These are phyloP conservation scores for Phytophthora tentaculata DNA, from an alignment of 352 stramenopile genomes.

Conservation along the genomic window DNA sequence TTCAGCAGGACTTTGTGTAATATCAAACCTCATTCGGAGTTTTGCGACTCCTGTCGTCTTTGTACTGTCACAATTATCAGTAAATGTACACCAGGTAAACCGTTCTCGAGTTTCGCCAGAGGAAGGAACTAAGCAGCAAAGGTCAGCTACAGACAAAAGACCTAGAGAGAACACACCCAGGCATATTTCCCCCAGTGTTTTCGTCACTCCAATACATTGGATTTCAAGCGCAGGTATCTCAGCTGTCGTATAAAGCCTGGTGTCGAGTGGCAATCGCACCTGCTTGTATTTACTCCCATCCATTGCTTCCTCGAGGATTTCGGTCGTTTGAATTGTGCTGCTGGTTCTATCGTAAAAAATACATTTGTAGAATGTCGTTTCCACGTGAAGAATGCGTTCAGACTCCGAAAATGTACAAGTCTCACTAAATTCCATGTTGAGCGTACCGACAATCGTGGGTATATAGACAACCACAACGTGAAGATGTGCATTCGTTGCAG, in stretches of 20 bases:
- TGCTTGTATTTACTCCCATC: neutral
- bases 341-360: constrained; percentile 9
- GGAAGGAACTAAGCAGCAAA: constrained; percentile 5
- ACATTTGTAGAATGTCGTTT: constrained; percentile 37
- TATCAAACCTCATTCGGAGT: constrained; percentile 24
- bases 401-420: constrained; percentile 22
- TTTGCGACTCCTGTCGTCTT: constrained; percentile 28
- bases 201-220: constrained; percentile 32
- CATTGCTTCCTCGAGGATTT: neutral
- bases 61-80: constrained; percentile 22
- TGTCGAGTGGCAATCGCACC: constrained; percentile 23
- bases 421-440: constrained; percentile 29
- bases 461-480: constrained; percentile 29
- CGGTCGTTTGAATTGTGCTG: neutral
- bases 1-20: neutral
- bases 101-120: neutral
- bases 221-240: constrained; percentile 23
- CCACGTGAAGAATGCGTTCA: constrained; percentile 16
- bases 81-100: constrained; percentile 34
- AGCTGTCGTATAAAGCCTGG: neutral
- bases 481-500: constrained; percentile 16
- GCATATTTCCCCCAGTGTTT: constrained; percentile 36
- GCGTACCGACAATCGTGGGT: constrained; percentile 20
- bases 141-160: constrained; percentile 10
- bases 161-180: constrained; percentile 35